Percentiles rank a stretch among this genome's conserved stretches.
phyloP scores from a whole-genome alignment of 257 asterid genomes.

The Solanum verrucosum region DNA sequence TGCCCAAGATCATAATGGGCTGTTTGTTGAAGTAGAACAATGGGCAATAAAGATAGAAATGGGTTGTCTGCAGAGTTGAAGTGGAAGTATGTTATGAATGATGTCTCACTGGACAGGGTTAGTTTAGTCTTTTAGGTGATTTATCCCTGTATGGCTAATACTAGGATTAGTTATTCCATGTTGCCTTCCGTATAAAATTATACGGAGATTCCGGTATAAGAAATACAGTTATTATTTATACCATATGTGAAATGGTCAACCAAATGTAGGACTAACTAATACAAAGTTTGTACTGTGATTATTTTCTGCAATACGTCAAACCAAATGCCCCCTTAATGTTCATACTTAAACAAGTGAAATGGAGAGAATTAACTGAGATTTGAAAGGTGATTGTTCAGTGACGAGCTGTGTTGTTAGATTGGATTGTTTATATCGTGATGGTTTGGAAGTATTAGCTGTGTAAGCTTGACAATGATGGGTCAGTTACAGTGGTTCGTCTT shows the following conservation, averaged over 20 bases:
- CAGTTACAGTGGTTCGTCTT: neutral
- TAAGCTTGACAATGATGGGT: neutral
- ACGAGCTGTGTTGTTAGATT: neutral
- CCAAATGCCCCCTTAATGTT: neutral
- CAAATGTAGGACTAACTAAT: neutral
- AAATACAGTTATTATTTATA: neutral
- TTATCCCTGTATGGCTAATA: neutral
- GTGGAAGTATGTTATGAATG: neutral
- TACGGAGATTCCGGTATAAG: neutral
- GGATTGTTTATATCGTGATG: neutral
- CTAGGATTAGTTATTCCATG: neutral
- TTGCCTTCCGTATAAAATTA: neutral
- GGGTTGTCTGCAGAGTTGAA: neutral
- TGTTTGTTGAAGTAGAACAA: neutral
- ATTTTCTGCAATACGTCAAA: neutral
- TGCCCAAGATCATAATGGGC: neutral
- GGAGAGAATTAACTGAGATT: neutral
- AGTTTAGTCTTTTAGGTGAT: neutral
- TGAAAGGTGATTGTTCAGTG: neutral
- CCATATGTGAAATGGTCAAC: neutral
- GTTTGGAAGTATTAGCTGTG: neutral
- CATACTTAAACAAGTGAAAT: neutral
- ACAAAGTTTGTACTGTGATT: neutral
- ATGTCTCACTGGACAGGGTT: neutral
- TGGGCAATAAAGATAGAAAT: neutral